A percentile compares a stretch with the other conserved stretches of the same genome.
These are phyloP conservation scores for Microdochium paspali DNA, from an alignment of 2,329 filamentous ascomycete genomes.

Conservation along the genomic window DNA sequence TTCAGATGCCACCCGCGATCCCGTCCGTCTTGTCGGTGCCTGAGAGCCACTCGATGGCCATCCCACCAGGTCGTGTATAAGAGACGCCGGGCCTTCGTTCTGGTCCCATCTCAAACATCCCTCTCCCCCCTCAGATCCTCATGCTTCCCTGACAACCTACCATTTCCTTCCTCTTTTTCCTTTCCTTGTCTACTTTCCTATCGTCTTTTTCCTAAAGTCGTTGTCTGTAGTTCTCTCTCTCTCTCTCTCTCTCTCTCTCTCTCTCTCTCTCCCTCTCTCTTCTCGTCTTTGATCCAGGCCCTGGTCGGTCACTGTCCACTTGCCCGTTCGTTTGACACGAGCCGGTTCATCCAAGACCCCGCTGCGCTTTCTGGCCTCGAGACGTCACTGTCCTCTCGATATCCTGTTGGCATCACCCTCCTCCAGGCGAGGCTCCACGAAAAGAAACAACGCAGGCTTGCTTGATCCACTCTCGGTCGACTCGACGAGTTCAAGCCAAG, in stretches of 20 bases:
- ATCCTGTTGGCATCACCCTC: not conserved
- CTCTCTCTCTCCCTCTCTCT: not conserved
- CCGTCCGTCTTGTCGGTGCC: not conserved
- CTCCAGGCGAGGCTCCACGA: not conserved
- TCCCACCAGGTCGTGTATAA: not conserved
- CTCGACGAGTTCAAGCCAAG: not conserved
- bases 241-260: not conserved
- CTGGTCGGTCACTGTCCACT: too few species aligned
- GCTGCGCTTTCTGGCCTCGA: not conserved
- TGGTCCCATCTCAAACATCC: not conserved
- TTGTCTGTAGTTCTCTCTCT: not conserved
- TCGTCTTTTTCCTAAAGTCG: not conserved
- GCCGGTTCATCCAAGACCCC: not conserved
- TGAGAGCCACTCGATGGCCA: not conserved
- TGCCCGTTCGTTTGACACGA: slow-evolving; percentile 1
- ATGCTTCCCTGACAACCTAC: slow-evolving; percentile 1
- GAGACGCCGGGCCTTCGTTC: not conserved
- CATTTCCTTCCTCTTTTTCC: not conserved
- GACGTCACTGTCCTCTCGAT: not conserved
- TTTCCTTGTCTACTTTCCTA: not conserved
- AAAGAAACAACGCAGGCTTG: not conserved
- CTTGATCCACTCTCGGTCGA: not conserved
- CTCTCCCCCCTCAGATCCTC: not conserved
- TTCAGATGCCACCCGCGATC: not conserved
- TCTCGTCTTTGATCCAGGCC: not conserved